Base-by-base conservation (phyloP, 495 filamentous ascomycete genomes). In the Beverwykella pulmonaria region DNA sequence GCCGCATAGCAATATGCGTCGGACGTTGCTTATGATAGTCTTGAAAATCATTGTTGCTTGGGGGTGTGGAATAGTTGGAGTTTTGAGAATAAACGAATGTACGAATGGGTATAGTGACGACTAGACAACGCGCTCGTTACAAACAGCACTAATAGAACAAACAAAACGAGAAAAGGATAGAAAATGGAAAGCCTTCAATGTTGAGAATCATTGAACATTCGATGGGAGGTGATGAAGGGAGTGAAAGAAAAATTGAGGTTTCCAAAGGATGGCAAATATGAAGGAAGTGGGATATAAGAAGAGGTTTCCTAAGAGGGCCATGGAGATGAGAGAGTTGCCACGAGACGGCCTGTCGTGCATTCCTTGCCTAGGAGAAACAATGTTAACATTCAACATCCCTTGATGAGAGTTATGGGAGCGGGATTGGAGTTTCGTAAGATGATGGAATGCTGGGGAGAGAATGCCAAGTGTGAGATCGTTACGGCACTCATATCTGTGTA, bases 281-380 rank as follows among this genome's bases (percentile, higher is more conserved):
- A 62, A 53, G 60, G 55, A 32, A 27, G 34, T 54, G 27, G 34
- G 36, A 69, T 46, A 53, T 60, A 32, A 65, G 30, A 23, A 7
- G 39, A 34, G 30, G 30, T 5, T n/a, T 36, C 44, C 17, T 22
- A 29, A 60, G 19, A 8, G 58, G 36, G 53, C 30, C 59, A 63
- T 53, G 48, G 66, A 49, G 52, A 63, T 49, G 58, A 63, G 41
- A 23, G 44, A 49, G 32, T 63, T 56, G 53, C 69, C 61, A 71
- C 56, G 61, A 55, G 69, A 68, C 44, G 49, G 6, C 25, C 25
- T 23, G 22, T 23, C 48, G 25, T 27, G 1, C 57, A 71, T 71
- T 71, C 69, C 65, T 68, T 71, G 53, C 69, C 46, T 65, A 17
- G 22, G 25, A 53, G 54, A 54, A 48, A 69, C 54, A 69, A 65